These are phyloP conservation scores for Xylaria polymorpha DNA, from an alignment of 2,329 filamentous ascomycete species.

Conservation along the genomic window DNA sequence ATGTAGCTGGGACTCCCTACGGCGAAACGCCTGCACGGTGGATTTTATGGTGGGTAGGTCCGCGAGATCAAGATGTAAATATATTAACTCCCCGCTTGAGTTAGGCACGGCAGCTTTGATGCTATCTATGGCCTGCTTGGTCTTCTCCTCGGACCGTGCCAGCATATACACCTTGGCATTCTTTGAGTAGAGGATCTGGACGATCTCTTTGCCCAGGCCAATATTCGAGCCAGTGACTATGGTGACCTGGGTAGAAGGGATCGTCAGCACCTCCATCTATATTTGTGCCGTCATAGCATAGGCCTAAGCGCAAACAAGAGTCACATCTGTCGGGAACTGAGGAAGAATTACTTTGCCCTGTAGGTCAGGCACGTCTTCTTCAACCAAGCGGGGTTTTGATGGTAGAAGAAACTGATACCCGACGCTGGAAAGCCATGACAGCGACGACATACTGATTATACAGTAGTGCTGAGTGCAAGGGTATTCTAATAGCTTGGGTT, in stretches of 20 bases:
- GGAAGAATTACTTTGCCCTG: conserved; percentile 29
- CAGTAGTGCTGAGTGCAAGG: conserved; percentile 14
- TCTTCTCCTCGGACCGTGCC: conserved; percentile 50
- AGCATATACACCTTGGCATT: conserved; percentile 63
- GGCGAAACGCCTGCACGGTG: conserved; percentile 61
- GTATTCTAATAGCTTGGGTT: neutral
- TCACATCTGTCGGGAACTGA: neutral
- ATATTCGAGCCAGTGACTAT: conserved; percentile 56
- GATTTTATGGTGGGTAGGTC: conserved; percentile 49
- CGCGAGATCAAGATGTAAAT: conserved; percentile 35
- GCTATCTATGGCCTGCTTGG: conserved; percentile 26
- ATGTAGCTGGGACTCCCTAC: conserved; percentile 66
- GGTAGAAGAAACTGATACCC: conserved; percentile 25
- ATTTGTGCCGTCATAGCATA: neutral
- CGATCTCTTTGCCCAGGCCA: conserved; percentile 58
- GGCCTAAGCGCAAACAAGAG: neutral
- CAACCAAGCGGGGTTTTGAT: conserved; percentile 22
- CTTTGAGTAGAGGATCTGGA: conserved; percentile 60
- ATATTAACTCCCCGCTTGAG: conserved; percentile 45
- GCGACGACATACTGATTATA: conserved; percentile 14
- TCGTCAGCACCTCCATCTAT: conserved; percentile 17
- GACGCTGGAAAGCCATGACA: conserved; percentile 22
- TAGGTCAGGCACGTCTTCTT: conserved; percentile 33
- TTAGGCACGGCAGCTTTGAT: conserved; percentile 33
- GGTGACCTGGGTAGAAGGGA: conserved; percentile 32